phyloP scores from a whole-genome alignment of 2,329 filamentous ascomycete genomes.

The Elsinoe ampelina region DNA sequence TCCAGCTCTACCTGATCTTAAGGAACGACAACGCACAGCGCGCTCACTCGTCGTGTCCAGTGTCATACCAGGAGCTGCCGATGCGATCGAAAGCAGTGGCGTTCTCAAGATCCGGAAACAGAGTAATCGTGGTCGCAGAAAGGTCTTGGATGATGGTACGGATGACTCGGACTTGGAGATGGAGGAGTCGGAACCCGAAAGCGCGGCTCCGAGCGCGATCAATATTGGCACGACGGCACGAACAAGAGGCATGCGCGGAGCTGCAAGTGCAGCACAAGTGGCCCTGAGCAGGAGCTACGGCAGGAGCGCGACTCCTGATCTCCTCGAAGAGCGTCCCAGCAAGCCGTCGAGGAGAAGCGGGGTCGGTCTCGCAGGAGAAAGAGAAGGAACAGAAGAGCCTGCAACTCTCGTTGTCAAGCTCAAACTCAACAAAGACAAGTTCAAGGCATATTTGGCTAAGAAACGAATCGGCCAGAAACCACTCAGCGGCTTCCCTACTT shows the following conservation, averaged over 20 bases:
- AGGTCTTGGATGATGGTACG: slow-evolving; percentile 44
- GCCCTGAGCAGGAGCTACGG: slow-evolving; percentile 64
- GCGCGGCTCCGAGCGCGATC: slow-evolving; percentile 64
- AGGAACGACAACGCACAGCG: slow-evolving; percentile 87
- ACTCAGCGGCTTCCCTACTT: slow-evolving; percentile 32
- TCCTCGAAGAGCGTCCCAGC: slow-evolving; percentile 57
- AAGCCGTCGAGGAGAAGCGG: slow-evolving; percentile 44
- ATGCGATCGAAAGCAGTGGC: slow-evolving; percentile 71
- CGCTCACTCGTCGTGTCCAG: slow-evolving; percentile 87
- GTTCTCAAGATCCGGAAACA: slow-evolving; percentile 59
- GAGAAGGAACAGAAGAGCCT: slow-evolving; percentile 80
- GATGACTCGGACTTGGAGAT: slow-evolving; percentile 89
- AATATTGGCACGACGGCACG: slow-evolving; percentile 63
- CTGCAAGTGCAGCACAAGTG: slow-evolving; percentile 75
- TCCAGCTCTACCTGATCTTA: slow-evolving; percentile 87
- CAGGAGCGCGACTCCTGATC: slow-evolving; percentile 86
- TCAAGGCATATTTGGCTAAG: slow-evolving; percentile 56
- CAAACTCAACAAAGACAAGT: slow-evolving; percentile 60
- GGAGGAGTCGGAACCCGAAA: slow-evolving; percentile 77
- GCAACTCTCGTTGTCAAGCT: slow-evolving; percentile 66
- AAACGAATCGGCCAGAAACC: slow-evolving; percentile 25
- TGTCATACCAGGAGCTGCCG: slow-evolving; percentile 78
- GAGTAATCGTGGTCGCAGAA: slow-evolving; percentile 42
- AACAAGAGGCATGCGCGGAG: slow-evolving; percentile 80
- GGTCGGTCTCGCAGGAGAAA: slow-evolving; percentile 49